Evolutionary conservation across 805 yeast genomes (phyloP).

Genomic region (Metschnikowia noctiluminum): DNA sequence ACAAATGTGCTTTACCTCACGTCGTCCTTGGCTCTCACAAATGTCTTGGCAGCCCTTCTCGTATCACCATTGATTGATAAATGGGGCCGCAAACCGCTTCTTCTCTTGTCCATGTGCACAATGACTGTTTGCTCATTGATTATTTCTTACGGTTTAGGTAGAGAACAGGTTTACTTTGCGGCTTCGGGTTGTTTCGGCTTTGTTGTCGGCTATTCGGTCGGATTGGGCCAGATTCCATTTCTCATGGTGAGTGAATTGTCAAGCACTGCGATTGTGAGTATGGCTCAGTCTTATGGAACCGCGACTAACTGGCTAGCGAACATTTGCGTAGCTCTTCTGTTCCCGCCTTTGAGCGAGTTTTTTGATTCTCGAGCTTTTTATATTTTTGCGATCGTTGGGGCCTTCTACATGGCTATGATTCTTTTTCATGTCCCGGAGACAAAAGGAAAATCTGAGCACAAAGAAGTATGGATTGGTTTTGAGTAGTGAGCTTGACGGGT

Average conservation of each 20-base stretch:
- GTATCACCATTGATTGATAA: constrained; percentile 19
- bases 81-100: constrained; percentile 24
- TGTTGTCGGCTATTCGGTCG: constrained; percentile 32
- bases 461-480: constrained; percentile 26
- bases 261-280: constrained; percentile 29
- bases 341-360: constrained; percentile 26
- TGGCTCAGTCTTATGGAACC: constrained; percentile 37
- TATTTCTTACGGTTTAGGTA: constrained; percentile 26
- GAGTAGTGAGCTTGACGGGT: neutral
- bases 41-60: constrained; percentile 17
- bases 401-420: constrained; percentile 19
- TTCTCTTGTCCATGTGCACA: constrained; percentile 22
- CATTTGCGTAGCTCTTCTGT: constrained; percentile 30
- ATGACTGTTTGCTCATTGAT: constrained; percentile 25
- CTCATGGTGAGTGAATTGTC: constrained; percentile 37
- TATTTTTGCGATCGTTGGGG: constrained; percentile 24
- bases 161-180: constrained; percentile 16
- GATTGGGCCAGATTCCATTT: constrained; percentile 38
- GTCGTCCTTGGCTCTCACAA: constrained; percentile 17
- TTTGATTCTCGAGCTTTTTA: constrained; percentile 30
- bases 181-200: constrained; percentile 31
- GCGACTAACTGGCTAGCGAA: constrained; percentile 34
- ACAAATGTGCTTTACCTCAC: constrained; percentile 19
- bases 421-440: constrained; percentile 33
- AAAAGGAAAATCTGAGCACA: constrained; percentile 21